These are phyloP conservation scores for Deinandra increscens DNA, from an alignment of 129 eudicot genomes.

Conservation along the genomic window DNA sequence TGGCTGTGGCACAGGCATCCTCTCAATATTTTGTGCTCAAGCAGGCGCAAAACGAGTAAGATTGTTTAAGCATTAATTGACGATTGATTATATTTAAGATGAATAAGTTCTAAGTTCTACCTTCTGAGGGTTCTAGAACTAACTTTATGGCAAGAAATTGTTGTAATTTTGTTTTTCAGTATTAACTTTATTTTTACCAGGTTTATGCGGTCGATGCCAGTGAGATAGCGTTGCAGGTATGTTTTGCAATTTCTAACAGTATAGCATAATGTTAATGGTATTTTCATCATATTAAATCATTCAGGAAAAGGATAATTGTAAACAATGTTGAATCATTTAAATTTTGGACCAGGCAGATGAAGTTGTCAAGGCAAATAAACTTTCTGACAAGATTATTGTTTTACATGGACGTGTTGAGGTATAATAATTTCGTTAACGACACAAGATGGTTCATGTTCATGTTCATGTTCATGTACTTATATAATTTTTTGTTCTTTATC, in stretches of 20 bases:
- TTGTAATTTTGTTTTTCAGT: slow-evolving; percentile 7
- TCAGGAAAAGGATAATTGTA: background rate
- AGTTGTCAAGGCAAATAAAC: slow-evolving; percentile 88
- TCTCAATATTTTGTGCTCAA: slow-evolving; percentile 97
- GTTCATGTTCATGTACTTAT: background rate
- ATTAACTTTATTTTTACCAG: slow-evolving; percentile 39
- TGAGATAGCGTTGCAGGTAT: slow-evolving; percentile 90
- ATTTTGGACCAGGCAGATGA: slow-evolving; percentile 70
- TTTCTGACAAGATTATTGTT: slow-evolving; percentile 75
- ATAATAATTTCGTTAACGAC: slow-evolving; percentile 20
- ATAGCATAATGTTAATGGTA: background rate
- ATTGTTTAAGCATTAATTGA: slow-evolving; percentile 10
- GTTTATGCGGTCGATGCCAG: slow-evolving; percentile 99
- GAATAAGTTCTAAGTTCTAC: background rate
- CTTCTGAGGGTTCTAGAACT: slow-evolving; percentile 14
- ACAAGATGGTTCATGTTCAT: background rate
- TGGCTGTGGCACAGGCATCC: slow-evolving; percentile 98
- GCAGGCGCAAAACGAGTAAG: slow-evolving; percentile 96
- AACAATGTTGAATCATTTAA: slow-evolving; percentile 17
- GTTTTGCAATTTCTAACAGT: background rate
- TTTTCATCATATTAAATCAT: slow-evolving; percentile 10
- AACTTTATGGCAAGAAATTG: background rate
- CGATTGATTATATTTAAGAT: background rate
- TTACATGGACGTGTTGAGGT: slow-evolving; percentile 99
- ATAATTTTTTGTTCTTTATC: background rate